These are phyloP conservation scores for Cornus controversa DNA, from an alignment of 148 eudicot genomes.

Conservation along the genomic window DNA sequence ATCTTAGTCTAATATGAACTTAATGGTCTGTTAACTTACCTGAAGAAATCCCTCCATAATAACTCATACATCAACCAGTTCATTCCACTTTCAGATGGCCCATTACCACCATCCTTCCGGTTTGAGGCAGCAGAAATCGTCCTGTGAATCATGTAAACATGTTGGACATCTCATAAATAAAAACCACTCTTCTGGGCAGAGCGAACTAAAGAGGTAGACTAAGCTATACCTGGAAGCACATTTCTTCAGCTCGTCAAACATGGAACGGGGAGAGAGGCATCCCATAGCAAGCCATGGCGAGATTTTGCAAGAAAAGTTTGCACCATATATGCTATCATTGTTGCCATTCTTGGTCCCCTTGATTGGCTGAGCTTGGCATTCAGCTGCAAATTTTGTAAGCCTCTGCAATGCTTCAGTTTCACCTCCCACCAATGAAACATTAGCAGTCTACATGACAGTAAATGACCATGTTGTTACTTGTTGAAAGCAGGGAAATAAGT, in stretches of 20 bases:
- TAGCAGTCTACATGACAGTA: constrained; percentile 52
- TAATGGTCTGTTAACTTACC: constrained; percentile 37
- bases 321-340: constrained; percentile 77
- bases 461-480: constrained; percentile 1
- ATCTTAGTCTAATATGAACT: neutral
- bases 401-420: constrained; percentile 94
- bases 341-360: constrained; percentile 59
- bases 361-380: constrained; percentile 79
- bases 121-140: constrained; percentile 69
- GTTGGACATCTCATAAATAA: neutral
- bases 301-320: constrained; percentile 95
- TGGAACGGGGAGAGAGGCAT: constrained; percentile 88
- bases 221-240: constrained; percentile 60
- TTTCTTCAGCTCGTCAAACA: constrained; percentile 94
- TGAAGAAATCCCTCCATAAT: constrained; percentile 99
- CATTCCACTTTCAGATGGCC: constrained; percentile 52
- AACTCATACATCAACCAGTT: constrained; percentile 96
- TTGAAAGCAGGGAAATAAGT: constrained; percentile 2
- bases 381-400: constrained; percentile 79
- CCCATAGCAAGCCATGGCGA: constrained; percentile 98
- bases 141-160: constrained; percentile 39
- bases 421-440: constrained; percentile 81
- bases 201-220: neutral
- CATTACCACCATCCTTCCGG: constrained; percentile 66
- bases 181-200: neutral